Conservation (phyloP, 2,329 filamentous ascomycete genomes). For the Fusarium drepaniforme region DNA sequence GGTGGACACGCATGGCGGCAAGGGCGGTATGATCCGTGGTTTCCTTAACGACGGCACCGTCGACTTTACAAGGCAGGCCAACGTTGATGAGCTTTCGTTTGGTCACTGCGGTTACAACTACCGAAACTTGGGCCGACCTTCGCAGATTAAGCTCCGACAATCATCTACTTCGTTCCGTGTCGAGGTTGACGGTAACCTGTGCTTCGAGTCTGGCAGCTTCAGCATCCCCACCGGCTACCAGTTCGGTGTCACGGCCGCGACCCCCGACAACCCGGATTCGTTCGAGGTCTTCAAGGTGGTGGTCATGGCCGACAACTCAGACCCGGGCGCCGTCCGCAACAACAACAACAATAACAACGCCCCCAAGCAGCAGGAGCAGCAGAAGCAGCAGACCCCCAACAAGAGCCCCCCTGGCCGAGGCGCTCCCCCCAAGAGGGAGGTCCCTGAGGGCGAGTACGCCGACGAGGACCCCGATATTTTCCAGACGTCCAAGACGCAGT, state of each 20-base stretch:
- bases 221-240: conserved; percentile 83
- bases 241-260: conserved; percentile 89
- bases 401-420: conserved; percentile 23
- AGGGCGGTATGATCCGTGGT: conserved; percentile 84
- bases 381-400: conserved; percentile 36
- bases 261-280: conserved; percentile 91
- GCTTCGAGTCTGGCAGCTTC: conserved; percentile 87
- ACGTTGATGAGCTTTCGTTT: conserved; percentile 89
- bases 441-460: conserved; percentile 56
- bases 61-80: conserved; percentile 80
- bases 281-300: conserved; percentile 93
- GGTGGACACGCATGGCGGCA: conserved; percentile 84
- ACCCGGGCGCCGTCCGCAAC: conserved; percentile 43
- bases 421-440: conserved; percentile 15
- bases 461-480: conserved; percentile 63
- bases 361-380: conserved; percentile 34
- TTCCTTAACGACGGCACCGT: conserved; percentile 93
- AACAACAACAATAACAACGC: conserved; percentile 37
- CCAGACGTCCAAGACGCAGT: conserved; percentile 71
- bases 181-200: conserved; percentile 81
- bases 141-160: conserved; percentile 80
- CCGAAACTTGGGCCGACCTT: conserved; percentile 89
- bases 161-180: conserved; percentile 77
- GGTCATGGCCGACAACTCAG: conserved; percentile 69
- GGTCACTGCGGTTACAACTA: conserved; percentile 93